Evolutionary conservation across 306 rosid genomes (phyloP).

Genomic region (Urtica urens): DNA sequence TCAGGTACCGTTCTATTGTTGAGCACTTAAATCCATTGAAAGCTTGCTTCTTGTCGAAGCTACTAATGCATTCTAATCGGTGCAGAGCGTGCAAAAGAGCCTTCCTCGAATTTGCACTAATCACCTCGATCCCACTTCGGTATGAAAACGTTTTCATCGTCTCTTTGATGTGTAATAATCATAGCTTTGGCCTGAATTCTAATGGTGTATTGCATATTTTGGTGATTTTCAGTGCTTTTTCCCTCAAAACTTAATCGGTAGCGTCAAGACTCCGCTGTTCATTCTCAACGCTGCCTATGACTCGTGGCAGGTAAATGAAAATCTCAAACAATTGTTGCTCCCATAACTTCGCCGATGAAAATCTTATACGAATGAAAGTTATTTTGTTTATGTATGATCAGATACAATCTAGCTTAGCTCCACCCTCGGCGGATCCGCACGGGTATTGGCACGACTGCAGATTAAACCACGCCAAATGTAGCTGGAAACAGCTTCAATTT

Average conservation of each 20-base stretch:
- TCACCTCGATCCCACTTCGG: constrained; percentile 78
- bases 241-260: constrained; percentile 70
- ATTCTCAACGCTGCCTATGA: constrained; percentile 92
- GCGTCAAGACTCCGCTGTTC: constrained; percentile 66
- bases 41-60: background rate
- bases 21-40: background rate
- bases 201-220: background rate
- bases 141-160: constrained; percentile 15
- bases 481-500: constrained; percentile 50
- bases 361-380: too few relatives aligned
- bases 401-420: constrained; percentile 88
- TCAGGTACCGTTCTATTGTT: constrained; percentile 43
- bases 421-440: constrained; percentile 78
- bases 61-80: constrained; percentile 12
- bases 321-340: too few relatives aligned
- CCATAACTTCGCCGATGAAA: too few relatives aligned
- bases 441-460: constrained; percentile 84
- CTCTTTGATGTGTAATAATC: constrained; percentile 4
- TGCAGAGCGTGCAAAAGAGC: constrained; percentile 52
- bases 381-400: constrained; percentile 39
- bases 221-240: constrained; percentile 68
- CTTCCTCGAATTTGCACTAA: constrained; percentile 59
- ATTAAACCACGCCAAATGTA: constrained; percentile 67
- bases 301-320: constrained; percentile 86
- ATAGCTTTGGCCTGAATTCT: constrained; percentile 17